phyloP scores from a whole-genome alignment of 2,329 filamentous ascomycete species.

The Atkinsonella hypoxylon region DNA sequence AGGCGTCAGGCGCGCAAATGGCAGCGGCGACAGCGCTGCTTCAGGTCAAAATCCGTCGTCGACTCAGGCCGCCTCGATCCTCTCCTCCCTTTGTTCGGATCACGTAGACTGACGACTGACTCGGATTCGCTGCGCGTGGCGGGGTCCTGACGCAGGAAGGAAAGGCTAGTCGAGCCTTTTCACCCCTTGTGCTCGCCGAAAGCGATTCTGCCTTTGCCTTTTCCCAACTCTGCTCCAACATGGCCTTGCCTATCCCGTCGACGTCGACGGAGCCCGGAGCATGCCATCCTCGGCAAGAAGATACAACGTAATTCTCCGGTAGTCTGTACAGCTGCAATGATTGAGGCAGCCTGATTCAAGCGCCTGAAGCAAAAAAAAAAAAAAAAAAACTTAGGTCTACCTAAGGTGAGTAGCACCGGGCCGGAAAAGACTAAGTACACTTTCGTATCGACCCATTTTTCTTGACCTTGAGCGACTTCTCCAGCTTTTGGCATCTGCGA shows the following conservation, averaged over 20 bases:
- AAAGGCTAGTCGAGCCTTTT: constrained; percentile 1
- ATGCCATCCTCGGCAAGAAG: neutral
- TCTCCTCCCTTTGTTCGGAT: neutral
- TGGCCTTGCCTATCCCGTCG: neutral
- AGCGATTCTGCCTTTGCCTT: neutral
- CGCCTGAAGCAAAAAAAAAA: too few species aligned
- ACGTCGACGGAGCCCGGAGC: neutral
- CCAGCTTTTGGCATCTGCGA: too few species aligned
- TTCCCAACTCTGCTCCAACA: neutral
- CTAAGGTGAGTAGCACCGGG: too few species aligned
- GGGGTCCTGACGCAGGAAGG: neutral
- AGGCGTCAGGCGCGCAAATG: constrained; percentile 5
- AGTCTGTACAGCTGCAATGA: neutral
- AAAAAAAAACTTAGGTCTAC: too few species aligned
- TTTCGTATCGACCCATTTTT: too few species aligned
- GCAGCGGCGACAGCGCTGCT: neutral
- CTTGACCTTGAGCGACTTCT: too few species aligned
- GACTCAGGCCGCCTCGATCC: too few species aligned
- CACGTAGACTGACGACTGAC: constrained; percentile 1
- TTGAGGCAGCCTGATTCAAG: too few species aligned
- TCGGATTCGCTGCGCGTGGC: constrained; percentile 4
- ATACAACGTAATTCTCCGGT: neutral
- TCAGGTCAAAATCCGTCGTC: neutral
- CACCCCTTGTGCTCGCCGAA: constrained; percentile 1
- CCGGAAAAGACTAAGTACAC: too few species aligned